These are phyloP conservation scores for Ophiostoma australiae DNA, from an alignment of 2,329 filamentous ascomycete species.

Conservation along the genomic window DNA sequence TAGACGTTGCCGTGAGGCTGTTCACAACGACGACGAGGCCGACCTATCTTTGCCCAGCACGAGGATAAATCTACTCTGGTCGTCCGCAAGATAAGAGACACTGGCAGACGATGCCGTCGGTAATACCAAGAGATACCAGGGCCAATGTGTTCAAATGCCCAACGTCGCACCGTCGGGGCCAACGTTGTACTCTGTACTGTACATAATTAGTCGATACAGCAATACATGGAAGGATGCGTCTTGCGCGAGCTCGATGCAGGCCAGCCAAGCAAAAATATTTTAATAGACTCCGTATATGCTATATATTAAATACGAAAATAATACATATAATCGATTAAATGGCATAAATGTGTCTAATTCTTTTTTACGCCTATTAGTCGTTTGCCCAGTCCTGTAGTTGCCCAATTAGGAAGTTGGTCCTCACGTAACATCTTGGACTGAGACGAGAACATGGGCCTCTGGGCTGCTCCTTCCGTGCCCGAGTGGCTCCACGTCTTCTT, in stretches of 20 bases:
- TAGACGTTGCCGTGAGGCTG: background rate
- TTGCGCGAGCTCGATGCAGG: background rate
- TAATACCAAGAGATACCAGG: conserved; percentile 9
- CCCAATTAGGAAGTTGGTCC: conserved; percentile 13
- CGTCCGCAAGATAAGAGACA: conserved; percentile 5
- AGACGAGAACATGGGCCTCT: background rate
- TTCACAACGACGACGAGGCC: background rate
- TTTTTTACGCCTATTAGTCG: background rate
- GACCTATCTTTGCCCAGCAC: background rate
- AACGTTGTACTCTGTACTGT: background rate
- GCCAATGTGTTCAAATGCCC: background rate
- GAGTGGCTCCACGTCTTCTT: background rate
- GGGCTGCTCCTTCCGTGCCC: background rate
- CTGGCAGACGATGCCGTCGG: background rate
- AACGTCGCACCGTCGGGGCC: conserved; percentile 1
- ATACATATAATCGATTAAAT: background rate
- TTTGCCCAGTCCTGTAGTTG: conserved; percentile 4
- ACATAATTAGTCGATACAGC: too few species aligned
- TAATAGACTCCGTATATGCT: background rate
- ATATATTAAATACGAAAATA: background rate
- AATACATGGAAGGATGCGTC: background rate
- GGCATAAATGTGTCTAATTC: background rate
- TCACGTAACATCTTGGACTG: conserved; percentile 7
- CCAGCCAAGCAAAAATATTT: background rate
- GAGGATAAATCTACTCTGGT: background rate